phyloP scores from a whole-genome alignment of 371 early-diverging fungal genomes.

The Mortierella sp. region DNA sequence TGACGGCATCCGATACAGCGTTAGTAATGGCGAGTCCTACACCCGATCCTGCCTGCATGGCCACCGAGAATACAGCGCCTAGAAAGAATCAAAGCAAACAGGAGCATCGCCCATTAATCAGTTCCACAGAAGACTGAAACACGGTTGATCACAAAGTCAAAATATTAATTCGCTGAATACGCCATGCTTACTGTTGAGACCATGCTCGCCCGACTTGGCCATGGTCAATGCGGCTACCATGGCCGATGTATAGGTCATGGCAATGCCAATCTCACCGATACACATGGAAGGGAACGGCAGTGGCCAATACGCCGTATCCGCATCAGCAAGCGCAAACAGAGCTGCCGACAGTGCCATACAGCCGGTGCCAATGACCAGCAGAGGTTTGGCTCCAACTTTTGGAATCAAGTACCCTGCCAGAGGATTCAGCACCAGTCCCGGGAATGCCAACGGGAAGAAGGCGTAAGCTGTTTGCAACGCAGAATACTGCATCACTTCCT shows the following conservation, averaged over 20 bases:
- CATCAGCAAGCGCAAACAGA: conserved; percentile 40
- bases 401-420: conserved; percentile 49
- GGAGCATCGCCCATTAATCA: too few species aligned
- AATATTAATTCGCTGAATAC: neutral
- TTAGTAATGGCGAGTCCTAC: conserved; percentile 49
- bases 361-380: conserved; percentile 46
- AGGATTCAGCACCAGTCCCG: conserved; percentile 45
- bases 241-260: conserved; percentile 52
- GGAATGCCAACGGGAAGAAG: conserved; percentile 55
- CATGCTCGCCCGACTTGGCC: conserved; percentile 52
- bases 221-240: conserved; percentile 51
- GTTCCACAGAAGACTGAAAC: too few species aligned
- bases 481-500: conserved; percentile 54
- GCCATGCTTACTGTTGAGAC: conserved; percentile 44
- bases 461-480: conserved; percentile 57
- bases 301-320: conserved; percentile 34
- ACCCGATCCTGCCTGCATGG: conserved; percentile 54
- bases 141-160: too few species aligned
- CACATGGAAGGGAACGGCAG: conserved; percentile 53
- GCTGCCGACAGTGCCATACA: conserved; percentile 51
- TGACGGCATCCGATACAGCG: conserved; percentile 43
- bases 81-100: neutral
- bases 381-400: conserved; percentile 47
- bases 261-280: conserved; percentile 53
- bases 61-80: conserved; percentile 53